Evolutionary conservation across 495 filamentous ascomycete genomes (phyloP).

Genomic region (Penicillium longicatenatum): DNA sequence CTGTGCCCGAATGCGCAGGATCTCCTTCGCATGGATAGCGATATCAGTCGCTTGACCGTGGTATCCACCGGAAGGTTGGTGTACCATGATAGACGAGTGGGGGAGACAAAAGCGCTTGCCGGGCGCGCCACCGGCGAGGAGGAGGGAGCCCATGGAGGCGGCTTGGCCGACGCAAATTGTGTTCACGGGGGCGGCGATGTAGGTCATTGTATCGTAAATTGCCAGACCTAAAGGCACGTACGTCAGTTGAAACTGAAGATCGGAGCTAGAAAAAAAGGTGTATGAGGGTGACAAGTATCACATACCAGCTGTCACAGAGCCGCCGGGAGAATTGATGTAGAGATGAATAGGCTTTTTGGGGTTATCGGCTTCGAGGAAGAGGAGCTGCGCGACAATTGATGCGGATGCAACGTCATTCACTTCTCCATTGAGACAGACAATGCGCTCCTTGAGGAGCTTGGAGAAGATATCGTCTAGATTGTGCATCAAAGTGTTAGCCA

Average conservation of each 20-base stretch:
- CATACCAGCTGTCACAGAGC: conserved; percentile 82
- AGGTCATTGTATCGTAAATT: conserved; percentile 99
- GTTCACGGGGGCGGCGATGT: conserved; percentile 87
- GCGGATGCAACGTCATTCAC: conserved; percentile 89
- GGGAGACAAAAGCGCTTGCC: conserved; percentile 87
- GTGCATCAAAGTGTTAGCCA: conserved; percentile 23
- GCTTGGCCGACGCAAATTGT: conserved; percentile 96
- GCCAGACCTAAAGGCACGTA: conserved; percentile 62
- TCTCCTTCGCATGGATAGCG: conserved; percentile 96
- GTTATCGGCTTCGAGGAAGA: conserved; percentile 97
- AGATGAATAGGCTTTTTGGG: conserved; percentile 92
- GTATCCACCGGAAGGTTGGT: conserved; percentile 92
- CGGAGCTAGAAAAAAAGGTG: no score
- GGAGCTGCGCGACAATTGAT: conserved; percentile 89
- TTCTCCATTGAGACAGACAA: conserved; percentile 89
- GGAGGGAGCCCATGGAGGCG: conserved; percentile 88
- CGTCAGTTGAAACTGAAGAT: no score
- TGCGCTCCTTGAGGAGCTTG: conserved; percentile 82
- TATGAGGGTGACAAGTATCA: not conserved
- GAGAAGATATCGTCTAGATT: conserved; percentile 80
- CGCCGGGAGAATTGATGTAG: conserved; percentile 97
- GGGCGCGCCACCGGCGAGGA: conserved; percentile 83
- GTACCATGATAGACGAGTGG: conserved; percentile 93
- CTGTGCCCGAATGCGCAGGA: conserved; percentile 79
- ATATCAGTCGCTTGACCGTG: conserved; percentile 90